Conservation (phyloP, 192 early-diverging fungal genomes). For the Coemansia sp. region DNA sequence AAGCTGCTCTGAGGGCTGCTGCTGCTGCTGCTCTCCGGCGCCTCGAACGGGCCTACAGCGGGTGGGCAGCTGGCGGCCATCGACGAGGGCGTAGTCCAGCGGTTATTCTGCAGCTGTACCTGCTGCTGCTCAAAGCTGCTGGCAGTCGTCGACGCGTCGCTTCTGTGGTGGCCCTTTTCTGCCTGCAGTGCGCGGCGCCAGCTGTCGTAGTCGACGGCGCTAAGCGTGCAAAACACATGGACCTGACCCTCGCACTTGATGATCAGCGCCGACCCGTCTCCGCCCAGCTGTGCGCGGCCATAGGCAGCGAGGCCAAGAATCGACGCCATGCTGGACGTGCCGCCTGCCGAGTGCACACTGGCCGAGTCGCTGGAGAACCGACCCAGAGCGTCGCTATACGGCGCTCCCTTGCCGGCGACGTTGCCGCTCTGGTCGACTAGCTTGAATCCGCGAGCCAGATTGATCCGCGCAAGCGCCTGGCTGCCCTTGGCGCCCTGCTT, state of each 20-base stretch:
- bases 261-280: conserved; percentile 31
- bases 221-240: conserved; percentile 37
- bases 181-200: conserved; percentile 24
- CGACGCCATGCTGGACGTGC: neutral
- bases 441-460: conserved; percentile 26
- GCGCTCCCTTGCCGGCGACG: neutral
- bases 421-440: conserved; percentile 28
- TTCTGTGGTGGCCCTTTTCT: conserved; percentile 5
- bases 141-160: conserved; percentile 1
- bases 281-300: conserved; percentile 22
- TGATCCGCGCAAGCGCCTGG: conserved; percentile 4
- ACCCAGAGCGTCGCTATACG: conserved; percentile 14
- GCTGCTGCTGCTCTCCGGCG: too few relatives aligned
- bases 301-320: conserved; percentile 1
- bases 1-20: neutral
- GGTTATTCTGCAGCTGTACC: too few relatives aligned
- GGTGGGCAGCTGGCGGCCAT: neutral
- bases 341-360: neutral
- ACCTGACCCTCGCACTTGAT: conserved; percentile 20
- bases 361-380: conserved; percentile 3
- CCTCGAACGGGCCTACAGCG: too few relatives aligned
- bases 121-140: conserved; percentile 5
- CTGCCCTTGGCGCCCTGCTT: neutral
- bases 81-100: neutral
- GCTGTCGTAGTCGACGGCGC: conserved; percentile 33